These are phyloP conservation scores for Penstemon barbatus DNA, from an alignment of 257 asterid species.

Conservation along the genomic window DNA sequence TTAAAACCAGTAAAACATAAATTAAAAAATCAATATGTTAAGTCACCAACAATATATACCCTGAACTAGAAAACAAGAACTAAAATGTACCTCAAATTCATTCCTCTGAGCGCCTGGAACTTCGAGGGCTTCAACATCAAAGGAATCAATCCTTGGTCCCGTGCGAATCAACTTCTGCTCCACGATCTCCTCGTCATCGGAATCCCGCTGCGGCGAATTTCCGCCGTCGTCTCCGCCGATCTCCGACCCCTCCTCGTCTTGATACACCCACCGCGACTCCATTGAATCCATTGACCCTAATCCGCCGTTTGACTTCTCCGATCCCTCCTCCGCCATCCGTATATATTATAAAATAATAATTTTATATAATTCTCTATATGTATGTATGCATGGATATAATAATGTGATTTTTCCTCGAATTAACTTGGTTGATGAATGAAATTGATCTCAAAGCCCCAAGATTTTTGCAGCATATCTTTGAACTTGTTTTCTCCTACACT, in stretches of 20 bases:
- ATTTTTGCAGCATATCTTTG: conserved; percentile 2
- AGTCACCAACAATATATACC: no score
- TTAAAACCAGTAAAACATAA: no score
- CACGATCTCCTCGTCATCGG: conserved; percentile 77
- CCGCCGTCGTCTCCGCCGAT: conserved; percentile 47
- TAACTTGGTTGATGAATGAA: conserved; percentile 1
- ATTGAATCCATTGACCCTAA: conserved; percentile 79
- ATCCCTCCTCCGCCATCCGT: conserved; percentile 77
- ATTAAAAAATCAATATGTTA: no score
- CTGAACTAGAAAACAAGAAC: not conserved
- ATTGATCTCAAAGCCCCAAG: conserved; percentile 5
- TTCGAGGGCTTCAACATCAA: conserved; percentile 95
- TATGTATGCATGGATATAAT: conserved; percentile 29
- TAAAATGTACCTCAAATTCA: conserved; percentile 65
- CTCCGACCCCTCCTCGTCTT: conserved; percentile 63
- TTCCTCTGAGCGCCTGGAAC: conserved; percentile 81
- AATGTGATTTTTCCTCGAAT: not conserved
- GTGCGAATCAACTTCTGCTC: conserved; percentile 91
- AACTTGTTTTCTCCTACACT: not conserved
- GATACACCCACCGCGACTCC: conserved; percentile 98
- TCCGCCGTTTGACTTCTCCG: conserved; percentile 77
- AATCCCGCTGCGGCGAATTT: conserved; percentile 53
- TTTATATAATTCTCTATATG: conserved; percentile 12
- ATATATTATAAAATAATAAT: not conserved
- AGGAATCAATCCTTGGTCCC: conserved; percentile 93